phyloP scores from a whole-genome alignment of 1,284 basidiomycete species.

The Marasmius oreades region DNA sequence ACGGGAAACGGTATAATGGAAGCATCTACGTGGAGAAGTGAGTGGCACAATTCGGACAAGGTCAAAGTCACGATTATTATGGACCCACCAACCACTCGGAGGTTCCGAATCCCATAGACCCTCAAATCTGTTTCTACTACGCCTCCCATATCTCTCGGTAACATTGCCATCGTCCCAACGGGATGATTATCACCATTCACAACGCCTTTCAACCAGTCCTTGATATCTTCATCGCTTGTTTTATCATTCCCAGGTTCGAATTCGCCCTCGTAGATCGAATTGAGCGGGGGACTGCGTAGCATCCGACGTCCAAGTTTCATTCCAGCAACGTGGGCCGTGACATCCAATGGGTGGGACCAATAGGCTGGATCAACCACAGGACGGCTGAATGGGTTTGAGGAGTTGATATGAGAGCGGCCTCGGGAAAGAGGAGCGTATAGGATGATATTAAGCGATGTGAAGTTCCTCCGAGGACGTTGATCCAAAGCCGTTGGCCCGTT shows the following conservation, averaged over 20 bases:
- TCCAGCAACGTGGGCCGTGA: constrained; percentile 20
- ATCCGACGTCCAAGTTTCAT: constrained; percentile 21
- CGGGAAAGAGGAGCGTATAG: constrained; percentile 28
- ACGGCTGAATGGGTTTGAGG: constrained; percentile 16
- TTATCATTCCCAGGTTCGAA: background rate
- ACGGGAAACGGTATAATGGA: constrained; percentile 5
- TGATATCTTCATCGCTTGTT: background rate
- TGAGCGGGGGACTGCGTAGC: constrained; percentile 10
- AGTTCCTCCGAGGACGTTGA: constrained; percentile 23
- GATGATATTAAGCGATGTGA: constrained; percentile 27
- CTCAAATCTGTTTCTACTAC: constrained; percentile 1
- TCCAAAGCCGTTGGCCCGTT: constrained; percentile 21
- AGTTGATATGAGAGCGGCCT: constrained; percentile 28
- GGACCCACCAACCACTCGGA: constrained; percentile 1
- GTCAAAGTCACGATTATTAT: no score
- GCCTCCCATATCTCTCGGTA: constrained; percentile 3
- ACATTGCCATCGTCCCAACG: background rate
- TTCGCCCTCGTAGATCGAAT: background rate
- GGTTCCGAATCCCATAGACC: constrained; percentile 4
- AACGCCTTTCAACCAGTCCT: background rate
- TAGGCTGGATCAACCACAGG: constrained; percentile 26
- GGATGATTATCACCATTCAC: background rate
- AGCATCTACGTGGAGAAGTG: background rate
- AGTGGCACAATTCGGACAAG: background rate
- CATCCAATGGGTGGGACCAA: constrained; percentile 25